Evolutionary conservation across 768 basidiomycete species (phyloP), one percentile per base, ranked within the genome.

Genomic region (Clavaria fumosa): DNA sequence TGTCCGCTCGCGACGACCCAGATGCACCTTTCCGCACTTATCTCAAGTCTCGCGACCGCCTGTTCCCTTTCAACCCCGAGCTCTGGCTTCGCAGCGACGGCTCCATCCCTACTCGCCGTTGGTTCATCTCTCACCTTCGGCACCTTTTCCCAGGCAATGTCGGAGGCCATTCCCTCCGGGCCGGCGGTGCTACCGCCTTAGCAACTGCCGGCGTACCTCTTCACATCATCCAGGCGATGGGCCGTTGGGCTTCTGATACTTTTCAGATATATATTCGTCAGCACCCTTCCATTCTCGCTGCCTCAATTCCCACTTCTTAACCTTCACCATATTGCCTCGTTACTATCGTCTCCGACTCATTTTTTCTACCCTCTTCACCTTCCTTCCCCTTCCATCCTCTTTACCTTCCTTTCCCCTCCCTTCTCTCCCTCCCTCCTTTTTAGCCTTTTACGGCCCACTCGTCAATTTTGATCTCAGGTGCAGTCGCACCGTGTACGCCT

Each of bases 111-210:
- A 59, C 53, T 0, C 46, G 55, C 0, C 14, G 37, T 0, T 67
- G 61, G 56, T 63, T 64, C 45, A 46, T 54, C 0, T 5, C 10
- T 0, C 49, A 53, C 2, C 39, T 67, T 0, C 48, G 40, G 2
- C 4, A 11, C 1, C 38, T 51, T 24, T 56, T 62, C 23, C 21
- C 38, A 12, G 11, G 38, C 4, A 31, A 39, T 23, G 40, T 55
- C 11, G 46, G 46, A 0, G 63, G 62, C 3, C 60, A 64, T 26
- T 64, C 59, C 2, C 31, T 64, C 38, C 58, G 57, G 12, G 48
- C 63, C 5, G 63, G 66, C 0, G 62, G 65, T 4, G 62, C 65
- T 0, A 69, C 65, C 3, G 46, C 35, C 7, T 48, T 61, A 2
- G 64, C 66, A 0, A 42, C 45, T 12, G 20, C 40, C 0, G 60